Percentiles rank a stretch among this genome's conserved stretches.
Conservation (phyloP, 2,329 filamentous ascomycete genomes). For the Colletotrichum sp. region DNA sequence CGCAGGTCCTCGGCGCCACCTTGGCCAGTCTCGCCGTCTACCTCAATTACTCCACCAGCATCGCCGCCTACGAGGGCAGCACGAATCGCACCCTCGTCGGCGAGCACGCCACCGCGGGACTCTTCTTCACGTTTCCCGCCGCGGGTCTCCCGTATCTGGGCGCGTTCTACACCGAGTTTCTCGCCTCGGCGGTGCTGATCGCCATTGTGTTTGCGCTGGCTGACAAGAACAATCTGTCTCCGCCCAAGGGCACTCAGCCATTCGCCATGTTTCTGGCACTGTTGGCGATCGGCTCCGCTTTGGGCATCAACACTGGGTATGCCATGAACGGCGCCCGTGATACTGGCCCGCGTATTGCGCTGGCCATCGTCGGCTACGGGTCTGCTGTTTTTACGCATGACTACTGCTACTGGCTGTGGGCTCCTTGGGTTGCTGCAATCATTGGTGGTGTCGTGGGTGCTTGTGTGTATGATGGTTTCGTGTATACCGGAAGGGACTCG, state of each 20-base stretch:
- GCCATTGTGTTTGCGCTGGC: slow-evolving; percentile 40
- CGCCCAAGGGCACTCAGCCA: slow-evolving; percentile 40
- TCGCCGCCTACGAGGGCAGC: slow-evolving; percentile 34
- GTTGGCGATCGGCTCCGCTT: slow-evolving; percentile 37
- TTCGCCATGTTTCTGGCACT: slow-evolving; percentile 39
- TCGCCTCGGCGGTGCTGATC: slow-evolving; percentile 38
- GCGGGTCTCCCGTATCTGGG: slow-evolving; percentile 32
- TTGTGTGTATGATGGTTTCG: slow-evolving; percentile 32
- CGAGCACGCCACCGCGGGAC: slow-evolving; percentile 32
- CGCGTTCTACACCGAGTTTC: slow-evolving; percentile 39
- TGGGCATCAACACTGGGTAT: slow-evolving; percentile 41
- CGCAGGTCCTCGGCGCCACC: slow-evolving; percentile 29
- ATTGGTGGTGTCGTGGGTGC: slow-evolving; percentile 33
- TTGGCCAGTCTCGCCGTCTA: slow-evolving; percentile 30
- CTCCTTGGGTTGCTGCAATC: slow-evolving; percentile 30
- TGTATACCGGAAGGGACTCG: slow-evolving; percentile 25
- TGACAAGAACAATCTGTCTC: slow-evolving; percentile 42
- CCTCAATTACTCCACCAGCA: slow-evolving; percentile 24
- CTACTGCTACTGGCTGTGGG: slow-evolving; percentile 36
- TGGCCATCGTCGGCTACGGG: slow-evolving; percentile 34
- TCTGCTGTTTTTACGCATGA: slow-evolving; percentile 29
- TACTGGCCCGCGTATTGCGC: slow-evolving; percentile 37
- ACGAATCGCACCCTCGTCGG: slow-evolving; percentile 32
- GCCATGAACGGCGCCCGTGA: slow-evolving; percentile 42
- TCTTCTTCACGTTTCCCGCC: slow-evolving; percentile 32